These are phyloP conservation scores for Tulasnella sp. DNA, from an alignment of 768 basidiomycete species.

Conservation along the genomic window DNA sequence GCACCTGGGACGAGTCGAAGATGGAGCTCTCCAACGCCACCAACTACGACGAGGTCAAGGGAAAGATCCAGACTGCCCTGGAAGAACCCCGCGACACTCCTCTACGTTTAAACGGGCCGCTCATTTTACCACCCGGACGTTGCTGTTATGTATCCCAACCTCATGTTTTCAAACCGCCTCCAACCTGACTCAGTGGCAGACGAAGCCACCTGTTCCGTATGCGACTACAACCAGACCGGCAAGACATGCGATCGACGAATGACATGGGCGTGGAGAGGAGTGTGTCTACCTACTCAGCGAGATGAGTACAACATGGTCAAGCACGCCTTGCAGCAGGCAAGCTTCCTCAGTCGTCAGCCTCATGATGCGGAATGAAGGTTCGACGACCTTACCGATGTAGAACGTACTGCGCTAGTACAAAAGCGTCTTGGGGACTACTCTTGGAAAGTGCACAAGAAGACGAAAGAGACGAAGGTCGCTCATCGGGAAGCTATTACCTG, in stretches of 20 bases:
- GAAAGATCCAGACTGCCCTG: slow-evolving; percentile 60
- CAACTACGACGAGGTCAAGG: slow-evolving; percentile 90
- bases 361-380: slow-evolving; percentile 69
- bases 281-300: slow-evolving; percentile 92
- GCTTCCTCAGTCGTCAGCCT: slow-evolving; percentile 71
- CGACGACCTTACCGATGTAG: slow-evolving; percentile 64
- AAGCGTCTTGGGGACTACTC: slow-evolving; percentile 98
- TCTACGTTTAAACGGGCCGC: slow-evolving; percentile 74
- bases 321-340: slow-evolving; percentile 90
- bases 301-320: slow-evolving; percentile 99
- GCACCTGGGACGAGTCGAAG: slow-evolving; percentile 76
- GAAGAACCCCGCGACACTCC: slow-evolving; percentile 89
- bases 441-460: slow-evolving; percentile 96
- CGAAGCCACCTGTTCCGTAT: slow-evolving; percentile 92
- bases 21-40: slow-evolving; percentile 69
- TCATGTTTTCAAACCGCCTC: slow-evolving; percentile 98
- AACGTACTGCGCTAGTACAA: slow-evolving; percentile 86
- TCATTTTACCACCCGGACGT: slow-evolving; percentile 99
- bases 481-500: slow-evolving; percentile 91
- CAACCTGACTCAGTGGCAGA: slow-evolving; percentile 98
- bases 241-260: slow-evolving; percentile 89
- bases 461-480: slow-evolving; percentile 92
- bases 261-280: slow-evolving; percentile 98
- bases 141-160: slow-evolving; percentile 99
- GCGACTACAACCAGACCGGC: slow-evolving; percentile 93